These are phyloP conservation scores for Beauveria medogensis DNA, from an alignment of 2,329 filamentous ascomycete genomes.

Conservation along the genomic window DNA sequence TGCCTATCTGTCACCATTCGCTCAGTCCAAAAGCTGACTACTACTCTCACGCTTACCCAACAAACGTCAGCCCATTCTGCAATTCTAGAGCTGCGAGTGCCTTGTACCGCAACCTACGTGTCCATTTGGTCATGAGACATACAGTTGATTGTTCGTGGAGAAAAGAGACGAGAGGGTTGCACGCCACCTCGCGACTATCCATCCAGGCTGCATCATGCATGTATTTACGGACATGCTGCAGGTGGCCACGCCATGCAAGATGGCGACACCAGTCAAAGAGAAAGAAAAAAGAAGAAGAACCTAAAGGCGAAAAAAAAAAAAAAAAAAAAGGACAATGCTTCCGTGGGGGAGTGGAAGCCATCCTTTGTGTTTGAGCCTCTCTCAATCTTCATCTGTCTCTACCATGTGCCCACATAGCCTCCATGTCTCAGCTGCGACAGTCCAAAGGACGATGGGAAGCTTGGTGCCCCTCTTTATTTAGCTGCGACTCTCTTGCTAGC, in stretches of 20 bases:
- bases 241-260: not conserved
- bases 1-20: not conserved
- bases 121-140: not conserved
- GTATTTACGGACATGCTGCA: not conserved
- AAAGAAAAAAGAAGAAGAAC: not conserved
- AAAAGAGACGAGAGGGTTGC: conserved; percentile 1
- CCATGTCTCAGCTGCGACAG: not conserved
- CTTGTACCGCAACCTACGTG: not conserved
- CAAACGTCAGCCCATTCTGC: not conserved
- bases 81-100: not conserved
- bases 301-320: not conserved
- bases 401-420: not conserved
- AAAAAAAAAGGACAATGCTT: not conserved
- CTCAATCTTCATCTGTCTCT: not conserved
- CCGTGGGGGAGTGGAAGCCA: not conserved
- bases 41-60: not conserved
- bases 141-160: conserved; percentile 1
- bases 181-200: not conserved
- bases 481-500: not conserved
- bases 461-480: not conserved
- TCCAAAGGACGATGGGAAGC: not conserved
- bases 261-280: not conserved
- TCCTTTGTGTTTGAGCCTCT: not conserved
- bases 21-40: not conserved
- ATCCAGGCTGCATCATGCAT: not conserved